Evolutionary conservation across 2,329 filamentous ascomycete species (phyloP).

Genomic region (Diaporthe caulivora): DNA sequence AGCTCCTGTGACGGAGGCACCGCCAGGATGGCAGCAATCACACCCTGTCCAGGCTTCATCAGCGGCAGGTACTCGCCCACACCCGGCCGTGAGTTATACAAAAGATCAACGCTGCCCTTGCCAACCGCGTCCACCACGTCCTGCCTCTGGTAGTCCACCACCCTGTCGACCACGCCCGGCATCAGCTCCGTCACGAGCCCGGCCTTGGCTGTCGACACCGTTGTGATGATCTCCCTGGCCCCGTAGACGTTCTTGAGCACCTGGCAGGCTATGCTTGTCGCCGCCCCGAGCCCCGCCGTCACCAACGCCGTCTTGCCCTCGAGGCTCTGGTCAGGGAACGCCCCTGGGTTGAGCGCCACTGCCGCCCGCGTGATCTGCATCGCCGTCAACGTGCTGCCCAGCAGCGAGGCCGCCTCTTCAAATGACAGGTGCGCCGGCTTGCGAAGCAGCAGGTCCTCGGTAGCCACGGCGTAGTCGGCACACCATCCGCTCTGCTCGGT

Average conservation of each 20-base stretch:
- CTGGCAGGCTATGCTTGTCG: conserved; percentile 60
- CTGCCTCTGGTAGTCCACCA: conserved; percentile 56
- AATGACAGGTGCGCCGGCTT: conserved; percentile 48
- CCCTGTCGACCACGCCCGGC: conserved; percentile 34
- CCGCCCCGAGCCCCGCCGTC: conserved; percentile 62
- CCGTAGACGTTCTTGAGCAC: conserved; percentile 64
- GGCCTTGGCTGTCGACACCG: conserved; percentile 65
- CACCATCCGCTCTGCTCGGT: conserved; percentile 47
- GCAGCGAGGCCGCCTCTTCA: conserved; percentile 47
- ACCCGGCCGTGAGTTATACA: conserved; percentile 60
- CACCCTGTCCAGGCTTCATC: conserved; percentile 52
- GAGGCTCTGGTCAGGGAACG: conserved; percentile 49
- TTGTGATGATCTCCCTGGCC: conserved; percentile 61
- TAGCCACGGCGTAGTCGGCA: conserved; percentile 55
- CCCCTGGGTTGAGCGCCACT: conserved; percentile 46
- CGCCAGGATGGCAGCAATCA: conserved; percentile 56
- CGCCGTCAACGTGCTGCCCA: conserved; percentile 55
- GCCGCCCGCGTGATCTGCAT: conserved; percentile 58
- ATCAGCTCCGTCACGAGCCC: conserved; percentile 40
- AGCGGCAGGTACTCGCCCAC: conserved; percentile 55
- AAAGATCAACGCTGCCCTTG: conserved; percentile 60
- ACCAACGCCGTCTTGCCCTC: conserved; percentile 65
- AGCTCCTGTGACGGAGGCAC: conserved; percentile 49
- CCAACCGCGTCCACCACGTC: conserved; percentile 53
- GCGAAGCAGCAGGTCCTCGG: conserved; percentile 50